Percentiles rank a stretch among this genome's conserved stretches.
These are phyloP conservation scores for Cynara cardunculus DNA, from an alignment of 129 eudicot genomes.

Conservation along the genomic window DNA sequence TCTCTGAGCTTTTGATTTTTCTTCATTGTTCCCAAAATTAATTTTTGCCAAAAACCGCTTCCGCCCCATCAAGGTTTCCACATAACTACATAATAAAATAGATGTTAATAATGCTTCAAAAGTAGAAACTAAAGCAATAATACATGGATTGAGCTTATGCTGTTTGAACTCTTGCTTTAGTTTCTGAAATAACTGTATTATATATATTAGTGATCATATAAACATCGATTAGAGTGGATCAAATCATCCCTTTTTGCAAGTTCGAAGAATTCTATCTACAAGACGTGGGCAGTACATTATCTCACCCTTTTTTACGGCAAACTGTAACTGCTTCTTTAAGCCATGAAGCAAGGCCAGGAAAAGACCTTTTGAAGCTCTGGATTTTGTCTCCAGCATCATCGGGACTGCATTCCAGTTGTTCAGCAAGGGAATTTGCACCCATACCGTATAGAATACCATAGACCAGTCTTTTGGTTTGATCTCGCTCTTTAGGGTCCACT, in stretches of 20 bases:
- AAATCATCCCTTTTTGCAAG: background rate
- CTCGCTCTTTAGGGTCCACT: constrained; percentile 72
- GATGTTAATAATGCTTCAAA: background rate
- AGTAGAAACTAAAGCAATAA: background rate
- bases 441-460: constrained; percentile 94
- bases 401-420: constrained; percentile 83
- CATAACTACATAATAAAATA: constrained; percentile 50
- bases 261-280: background rate
- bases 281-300: background rate
- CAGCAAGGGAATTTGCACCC: constrained; percentile 87
- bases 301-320: constrained; percentile 83
- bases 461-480: constrained; percentile 82
- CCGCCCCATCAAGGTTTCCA: constrained; percentile 81
- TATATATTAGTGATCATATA: background rate
- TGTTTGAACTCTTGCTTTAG: too few relatives aligned
- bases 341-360: constrained; percentile 91
- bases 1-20: constrained; percentile 95
- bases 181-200: background rate
- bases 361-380: constrained; percentile 71
- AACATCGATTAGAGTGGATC: background rate
- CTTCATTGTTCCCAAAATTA: constrained; percentile 72
- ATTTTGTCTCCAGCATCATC: constrained; percentile 83
- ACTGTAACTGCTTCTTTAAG: constrained; percentile 78
- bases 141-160: background rate
- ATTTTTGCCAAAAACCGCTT: constrained; percentile 89